Evolutionary conservation across 2,329 filamentous ascomycete genomes (phyloP), one percentile per base, ranked within the genome.

Genomic region (Phialophora chinensis): DNA sequence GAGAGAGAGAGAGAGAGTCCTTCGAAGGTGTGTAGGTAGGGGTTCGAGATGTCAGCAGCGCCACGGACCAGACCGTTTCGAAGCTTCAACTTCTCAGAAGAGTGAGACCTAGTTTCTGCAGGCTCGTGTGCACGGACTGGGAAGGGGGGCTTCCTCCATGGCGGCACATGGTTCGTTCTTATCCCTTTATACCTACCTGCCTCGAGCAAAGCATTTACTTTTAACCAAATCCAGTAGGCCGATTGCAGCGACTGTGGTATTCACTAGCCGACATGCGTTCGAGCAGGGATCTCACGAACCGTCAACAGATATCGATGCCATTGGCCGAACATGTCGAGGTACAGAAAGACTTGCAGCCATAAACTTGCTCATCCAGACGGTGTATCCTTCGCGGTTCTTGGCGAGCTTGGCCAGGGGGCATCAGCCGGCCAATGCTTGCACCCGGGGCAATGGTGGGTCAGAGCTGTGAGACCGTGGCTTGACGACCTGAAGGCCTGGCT

Each of bases 341-440:
- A 33, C 14, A 29, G 23, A 33, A 35, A 50, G 49, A 52, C 20
- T 14, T 27, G 49, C 49, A 52, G 49, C 25, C 12, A 20, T 60
- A 60, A 60, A 60, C 57, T 61, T 61, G 59, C 59, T 61, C 59
- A 61, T 42, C 49, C 25, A 29, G 59, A 50, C 57, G 57, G 57
- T 60, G 14, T 29, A 23, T 31, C 29, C 25, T 29, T 50, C 17
- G 42, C 42, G 42, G 57, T 49, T 17, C 57, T 60, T 60, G 57
- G 57, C 20, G 31, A 31, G 38, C 56, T 59, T 29, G 56, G 38
- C 56, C n/a, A 29, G 31, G 29, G 23, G 29, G 27, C 38, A 29
- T 29, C 12, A 44, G 44, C 49, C 6, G 38, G 38, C 38, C 38
- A 44, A 44, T 44, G 38, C 38, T 44, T n/a, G 38, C 27, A 35